Base-by-base conservation (phyloP, 1,284 basidiomycete genomes). In the Xerocomus cyaneibrunnescens region DNA sequence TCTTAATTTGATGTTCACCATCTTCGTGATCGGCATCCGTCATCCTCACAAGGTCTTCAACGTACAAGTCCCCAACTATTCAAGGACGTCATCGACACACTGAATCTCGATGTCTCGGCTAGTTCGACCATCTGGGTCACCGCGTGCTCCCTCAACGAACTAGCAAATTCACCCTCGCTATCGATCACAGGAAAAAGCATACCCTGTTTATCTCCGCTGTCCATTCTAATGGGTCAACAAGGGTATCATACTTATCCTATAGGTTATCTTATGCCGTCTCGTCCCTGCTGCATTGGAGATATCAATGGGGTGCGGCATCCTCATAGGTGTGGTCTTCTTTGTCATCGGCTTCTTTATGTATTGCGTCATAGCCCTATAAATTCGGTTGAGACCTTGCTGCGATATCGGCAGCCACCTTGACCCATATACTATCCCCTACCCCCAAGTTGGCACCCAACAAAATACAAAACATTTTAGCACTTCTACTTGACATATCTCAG, bases 51-150 rank as follows among this genome's bases (percentile, higher is more conserved):
- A 90, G 88, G 73, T 97, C 25, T 74, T 98, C 52, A 99, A 98
- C 67, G 96, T 99, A 1, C 96, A 98, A 78, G 95, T 99, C 6
- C 96, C 97, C 84, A 94, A 60, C 79, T 98, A 58, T 99, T 99
- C 82, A 99, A 98, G 70, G 70, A 80, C 35, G 85, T 99, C 43
- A 86, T 99, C 52, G 96, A 99, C 67, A 71, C 85, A 1, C 76
- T 99, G 57, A 98, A 97, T 64, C 76, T 98, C 22, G 86, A 92
- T 43, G 77, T 97, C 49, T 81, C 87, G 1, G 78, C 87, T 9
- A 76, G 80, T 0, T 85, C 89, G 5, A 92, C 94, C 0, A 91
- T 93, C 4, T 98, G 94, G 92, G 80, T 94, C 5, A 76, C 99
- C 13, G 94, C 88, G 0, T 97, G 96, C 10, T 86, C 91, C 1